A percentile compares a stretch with the other conserved stretches of the same genome.
These are phyloP conservation scores for Mycena albidolilacea DNA, from an alignment of 768 basidiomycete species.

Conservation along the genomic window DNA sequence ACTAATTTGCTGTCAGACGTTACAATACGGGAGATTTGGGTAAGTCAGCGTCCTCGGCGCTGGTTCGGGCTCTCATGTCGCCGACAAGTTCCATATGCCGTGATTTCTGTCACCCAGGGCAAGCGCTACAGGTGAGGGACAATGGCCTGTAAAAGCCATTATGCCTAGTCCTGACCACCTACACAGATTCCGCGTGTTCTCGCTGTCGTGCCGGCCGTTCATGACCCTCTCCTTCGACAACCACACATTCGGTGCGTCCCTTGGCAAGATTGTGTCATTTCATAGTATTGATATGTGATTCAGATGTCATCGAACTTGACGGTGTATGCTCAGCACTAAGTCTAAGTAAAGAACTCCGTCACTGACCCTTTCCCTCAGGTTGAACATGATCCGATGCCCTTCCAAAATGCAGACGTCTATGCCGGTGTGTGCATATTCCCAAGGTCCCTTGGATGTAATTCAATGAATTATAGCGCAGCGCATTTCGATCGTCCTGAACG, in stretches of 20 bases:
- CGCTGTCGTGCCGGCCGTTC: constrained; percentile 62
- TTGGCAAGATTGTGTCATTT: no score
- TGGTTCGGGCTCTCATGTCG: constrained; percentile 12
- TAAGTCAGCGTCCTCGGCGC: no score
- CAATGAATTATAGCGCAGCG: constrained; percentile 48
- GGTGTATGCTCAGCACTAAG: constrained; percentile 39
- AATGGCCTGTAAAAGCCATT: background rate
- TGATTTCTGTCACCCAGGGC: constrained; percentile 58
- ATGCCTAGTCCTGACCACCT: constrained; percentile 31
- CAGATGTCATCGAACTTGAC: constrained; percentile 55
- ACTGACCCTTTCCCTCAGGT: constrained; percentile 8
- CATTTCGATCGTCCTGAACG: constrained; percentile 54
- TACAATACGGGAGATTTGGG: no score
- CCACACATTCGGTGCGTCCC: constrained; percentile 50
- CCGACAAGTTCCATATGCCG: constrained; percentile 51
- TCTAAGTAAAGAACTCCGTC: no score
- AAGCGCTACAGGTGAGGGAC: constrained; percentile 58
- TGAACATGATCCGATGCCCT: constrained; percentile 54
- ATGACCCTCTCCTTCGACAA: constrained; percentile 55
- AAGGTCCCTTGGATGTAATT: no score
- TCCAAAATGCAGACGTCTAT: constrained; percentile 59
- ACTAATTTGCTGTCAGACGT: no score
- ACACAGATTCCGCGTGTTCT: constrained; percentile 62
- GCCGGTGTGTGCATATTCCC: constrained; percentile 47
- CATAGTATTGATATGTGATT: background rate